A percentile compares a stretch with the other conserved stretches of the same genome.
Evolutionary conservation across 768 basidiomycete genomes (phyloP).

Genomic region (Boletus edulis): DNA sequence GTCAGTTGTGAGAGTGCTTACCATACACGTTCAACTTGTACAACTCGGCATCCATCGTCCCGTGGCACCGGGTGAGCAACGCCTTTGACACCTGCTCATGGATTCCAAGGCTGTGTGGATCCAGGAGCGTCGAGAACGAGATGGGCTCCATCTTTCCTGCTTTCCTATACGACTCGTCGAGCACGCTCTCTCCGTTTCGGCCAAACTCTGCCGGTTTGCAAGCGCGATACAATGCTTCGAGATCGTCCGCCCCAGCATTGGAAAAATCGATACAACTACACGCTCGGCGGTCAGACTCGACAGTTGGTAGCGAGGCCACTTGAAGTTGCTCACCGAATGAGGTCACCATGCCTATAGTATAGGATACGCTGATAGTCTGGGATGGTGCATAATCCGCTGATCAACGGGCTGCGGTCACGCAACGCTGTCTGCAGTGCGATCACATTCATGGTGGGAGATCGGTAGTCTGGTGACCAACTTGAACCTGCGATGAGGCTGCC

Average conservation of each 20-base stretch:
- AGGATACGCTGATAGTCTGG: not conserved
- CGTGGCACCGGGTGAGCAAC: not conserved
- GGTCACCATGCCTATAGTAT: not conserved
- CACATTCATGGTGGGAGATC: not conserved
- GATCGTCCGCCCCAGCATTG: too few relatives aligned
- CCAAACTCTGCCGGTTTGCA: conserved; percentile 10
- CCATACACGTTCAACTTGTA: conserved; percentile 7
- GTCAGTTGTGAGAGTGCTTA: not conserved
- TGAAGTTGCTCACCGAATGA: not conserved
- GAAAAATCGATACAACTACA: too few relatives aligned
- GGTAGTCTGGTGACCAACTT: too few relatives aligned
- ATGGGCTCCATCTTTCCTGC: conserved; percentile 33
- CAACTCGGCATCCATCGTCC: not conserved
- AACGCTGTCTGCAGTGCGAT: not conserved
- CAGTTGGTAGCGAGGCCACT: not conserved
- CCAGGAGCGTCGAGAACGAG: not conserved
- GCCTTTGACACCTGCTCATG: not conserved
- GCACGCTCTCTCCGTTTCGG: not conserved
- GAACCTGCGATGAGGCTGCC: too few relatives aligned
- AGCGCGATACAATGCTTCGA: too few relatives aligned
- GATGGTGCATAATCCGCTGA: not conserved
- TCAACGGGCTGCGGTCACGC: not conserved
- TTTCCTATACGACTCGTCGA: not conserved
- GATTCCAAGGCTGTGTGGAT: not conserved
- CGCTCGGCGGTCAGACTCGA: too few relatives aligned